Evolutionary conservation across 192 early-diverging fungal genomes (phyloP), one percentile per base, ranked within the genome.

Genomic region (Backusella luteola): DNA sequence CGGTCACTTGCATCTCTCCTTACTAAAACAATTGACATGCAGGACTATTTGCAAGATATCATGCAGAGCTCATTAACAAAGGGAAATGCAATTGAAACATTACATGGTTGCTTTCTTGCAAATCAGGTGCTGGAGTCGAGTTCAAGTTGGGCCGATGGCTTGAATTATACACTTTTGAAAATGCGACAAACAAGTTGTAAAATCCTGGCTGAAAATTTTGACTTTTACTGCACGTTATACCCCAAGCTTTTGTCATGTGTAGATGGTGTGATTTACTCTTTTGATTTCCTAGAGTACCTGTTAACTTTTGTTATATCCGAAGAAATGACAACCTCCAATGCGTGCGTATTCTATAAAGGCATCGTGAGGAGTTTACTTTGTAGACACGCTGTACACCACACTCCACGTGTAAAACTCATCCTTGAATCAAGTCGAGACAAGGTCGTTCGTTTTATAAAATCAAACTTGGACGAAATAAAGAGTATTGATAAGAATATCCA

Each of bases 231-330:
- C 29, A 71, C 76, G 0, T 21, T 78, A 68, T 81, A 81, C 23
- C 80, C 80, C 1, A 73, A 73, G 19, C 41, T 81, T 9, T 9
- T 81, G 8, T 81, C 80, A 11, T 81, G 80, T 69, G 73, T 81
- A 1, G 80, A 81, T 52, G 80, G 80, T 8, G 75, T 81, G 34
- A 73, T 73, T 3, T 81, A 81, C 26, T 71, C 80, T 19, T 67
- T 77, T 52, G 80, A 77, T 15, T 81, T 78, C 26, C 44, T 81
- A n/a, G 73, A 77, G 5, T 81, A 78, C 34, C 67, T 81, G 4
- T 41, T 81, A 2, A 69, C 41, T 17, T 34, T 67, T 29, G 36
- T 75, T 1, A 56, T 81, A 11, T 73, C 73, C 14, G 42, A 78
- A n/a, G 70, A 81, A 53, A 78, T 81, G 80, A 59, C 42, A 32